phyloP scores from a whole-genome alignment of 805 yeast genomes.

The Nakazawaea wickerhamii region DNA sequence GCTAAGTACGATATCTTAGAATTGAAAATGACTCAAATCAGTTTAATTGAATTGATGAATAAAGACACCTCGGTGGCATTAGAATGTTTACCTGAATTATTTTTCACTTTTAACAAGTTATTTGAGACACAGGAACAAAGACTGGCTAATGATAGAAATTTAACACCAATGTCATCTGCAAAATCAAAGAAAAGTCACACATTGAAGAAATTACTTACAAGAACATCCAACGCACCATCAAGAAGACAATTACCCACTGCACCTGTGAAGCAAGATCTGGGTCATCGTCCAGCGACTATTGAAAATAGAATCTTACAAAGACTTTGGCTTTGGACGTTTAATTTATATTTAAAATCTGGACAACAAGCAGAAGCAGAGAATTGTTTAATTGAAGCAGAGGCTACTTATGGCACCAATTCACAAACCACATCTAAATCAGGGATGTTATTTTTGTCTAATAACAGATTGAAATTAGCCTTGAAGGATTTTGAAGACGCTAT shows the following conservation, averaged over 20 bases:
- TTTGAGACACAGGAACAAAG: constrained; percentile 29
- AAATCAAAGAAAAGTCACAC: constrained; percentile 8
- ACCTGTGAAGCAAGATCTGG: no score
- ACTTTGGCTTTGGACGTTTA: constrained; percentile 73
- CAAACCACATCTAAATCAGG: constrained; percentile 49
- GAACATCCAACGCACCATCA: constrained; percentile 1
- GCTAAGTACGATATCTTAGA: constrained; percentile 50
- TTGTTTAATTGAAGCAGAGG: constrained; percentile 69
- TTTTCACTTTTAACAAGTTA: constrained; percentile 48
- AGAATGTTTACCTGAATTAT: constrained; percentile 61
- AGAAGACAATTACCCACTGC: constrained; percentile 15
- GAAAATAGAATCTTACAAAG: constrained; percentile 38
- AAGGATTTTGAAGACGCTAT: constrained; percentile 62
- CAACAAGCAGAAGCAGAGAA: constrained; percentile 56
- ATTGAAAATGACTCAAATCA: constrained; percentile 69
- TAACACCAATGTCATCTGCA: constrained; percentile 7
- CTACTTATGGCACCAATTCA: constrained; percentile 37
- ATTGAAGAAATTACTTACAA: constrained; percentile 7
- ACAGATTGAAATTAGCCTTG: constrained; percentile 38
- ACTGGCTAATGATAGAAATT: background rate
- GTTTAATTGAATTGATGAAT: constrained; percentile 52
- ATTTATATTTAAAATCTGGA: constrained; percentile 54
- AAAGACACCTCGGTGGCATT: constrained; percentile 55
- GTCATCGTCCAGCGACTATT: background rate
- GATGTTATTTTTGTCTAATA: constrained; percentile 29